Evolutionary conservation across 1,139 yeast genomes (phyloP).

Genomic region (Blastobotrys illinoisensis): DNA sequence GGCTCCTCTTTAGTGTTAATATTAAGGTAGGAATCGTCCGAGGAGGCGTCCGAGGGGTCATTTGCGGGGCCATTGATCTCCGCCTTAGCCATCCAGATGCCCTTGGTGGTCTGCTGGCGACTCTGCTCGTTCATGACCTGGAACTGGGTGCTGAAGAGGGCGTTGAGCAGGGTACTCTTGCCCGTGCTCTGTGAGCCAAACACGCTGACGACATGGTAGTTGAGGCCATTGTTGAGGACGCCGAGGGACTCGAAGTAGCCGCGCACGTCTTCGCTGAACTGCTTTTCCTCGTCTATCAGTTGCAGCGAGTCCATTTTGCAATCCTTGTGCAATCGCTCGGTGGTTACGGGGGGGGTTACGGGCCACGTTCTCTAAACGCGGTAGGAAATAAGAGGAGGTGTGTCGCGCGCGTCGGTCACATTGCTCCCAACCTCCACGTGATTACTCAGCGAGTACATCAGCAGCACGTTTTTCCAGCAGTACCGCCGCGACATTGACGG

Average conservation of each 20-base stretch:
- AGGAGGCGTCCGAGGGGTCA: conserved; percentile 9
- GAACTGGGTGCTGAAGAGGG: conserved; percentile 76
- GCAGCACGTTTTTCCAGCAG: too few species aligned
- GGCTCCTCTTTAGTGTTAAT: conserved; percentile 3
- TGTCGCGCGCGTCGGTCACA: not conserved
- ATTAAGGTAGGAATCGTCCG: conserved; percentile 17
- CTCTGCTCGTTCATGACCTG: conserved; percentile 86
- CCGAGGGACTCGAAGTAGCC: conserved; percentile 34
- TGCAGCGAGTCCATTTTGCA: conserved; percentile 39
- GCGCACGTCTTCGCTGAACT: conserved; percentile 40
- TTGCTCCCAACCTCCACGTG: not conserved
- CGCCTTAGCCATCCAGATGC: conserved; percentile 79
- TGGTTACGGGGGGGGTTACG: not conserved
- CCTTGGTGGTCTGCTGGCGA: conserved; percentile 83
- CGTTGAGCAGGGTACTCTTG: conserved; percentile 83
- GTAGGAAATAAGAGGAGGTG: not conserved
- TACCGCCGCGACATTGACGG: too few species aligned
- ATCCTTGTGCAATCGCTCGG: not conserved
- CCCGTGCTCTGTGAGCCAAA: conserved; percentile 98
- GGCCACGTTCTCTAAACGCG: not conserved
- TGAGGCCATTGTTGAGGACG: conserved; percentile 48
- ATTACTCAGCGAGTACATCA: too few species aligned
- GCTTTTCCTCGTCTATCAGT: conserved; percentile 71
- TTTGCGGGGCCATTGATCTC: conserved; percentile 11
- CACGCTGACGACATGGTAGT: conserved; percentile 88